Conservation (phyloP, 331 rosid species). For the Cydonia oblonga region DNA sequence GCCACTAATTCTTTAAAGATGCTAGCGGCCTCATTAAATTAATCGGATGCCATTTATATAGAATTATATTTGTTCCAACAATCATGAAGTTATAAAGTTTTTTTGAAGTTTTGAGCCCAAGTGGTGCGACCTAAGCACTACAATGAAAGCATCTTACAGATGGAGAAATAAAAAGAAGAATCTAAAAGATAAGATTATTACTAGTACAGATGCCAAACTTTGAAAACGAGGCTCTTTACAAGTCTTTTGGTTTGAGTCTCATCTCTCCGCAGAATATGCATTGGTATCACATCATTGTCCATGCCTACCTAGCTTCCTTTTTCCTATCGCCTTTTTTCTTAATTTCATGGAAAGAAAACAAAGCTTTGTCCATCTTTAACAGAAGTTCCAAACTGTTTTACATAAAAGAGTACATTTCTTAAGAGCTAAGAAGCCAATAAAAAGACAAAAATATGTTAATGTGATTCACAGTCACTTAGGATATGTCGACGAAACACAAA, state of each 20-base stretch:
- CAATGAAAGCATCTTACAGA: background rate
- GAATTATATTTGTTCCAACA: too few species aligned
- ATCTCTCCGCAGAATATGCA: background rate
- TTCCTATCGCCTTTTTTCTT: background rate
- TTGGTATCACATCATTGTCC: conserved; percentile 3
- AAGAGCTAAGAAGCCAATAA: background rate
- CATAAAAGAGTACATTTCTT: background rate
- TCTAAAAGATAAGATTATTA: background rate
- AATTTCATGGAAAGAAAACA: conserved; percentile 3
- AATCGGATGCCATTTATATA: too few species aligned
- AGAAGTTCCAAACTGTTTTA: background rate
- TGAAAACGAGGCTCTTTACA: background rate
- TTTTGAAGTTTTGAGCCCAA: background rate
- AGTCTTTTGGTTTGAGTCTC: background rate
- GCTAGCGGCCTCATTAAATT: too few species aligned
- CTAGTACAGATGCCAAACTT: background rate
- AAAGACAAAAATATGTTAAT: background rate
- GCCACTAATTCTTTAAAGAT: too few species aligned
- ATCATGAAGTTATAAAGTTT: too few species aligned
- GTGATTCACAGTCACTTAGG: too few species aligned
- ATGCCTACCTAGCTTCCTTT: background rate
- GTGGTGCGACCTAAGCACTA: background rate
- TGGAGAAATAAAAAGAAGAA: background rate
- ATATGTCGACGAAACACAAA: too few species aligned
- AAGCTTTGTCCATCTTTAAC: background rate